Evolutionary conservation across 257 asterid genomes (phyloP).

Genomic region (Sherardia arvensis): DNA sequence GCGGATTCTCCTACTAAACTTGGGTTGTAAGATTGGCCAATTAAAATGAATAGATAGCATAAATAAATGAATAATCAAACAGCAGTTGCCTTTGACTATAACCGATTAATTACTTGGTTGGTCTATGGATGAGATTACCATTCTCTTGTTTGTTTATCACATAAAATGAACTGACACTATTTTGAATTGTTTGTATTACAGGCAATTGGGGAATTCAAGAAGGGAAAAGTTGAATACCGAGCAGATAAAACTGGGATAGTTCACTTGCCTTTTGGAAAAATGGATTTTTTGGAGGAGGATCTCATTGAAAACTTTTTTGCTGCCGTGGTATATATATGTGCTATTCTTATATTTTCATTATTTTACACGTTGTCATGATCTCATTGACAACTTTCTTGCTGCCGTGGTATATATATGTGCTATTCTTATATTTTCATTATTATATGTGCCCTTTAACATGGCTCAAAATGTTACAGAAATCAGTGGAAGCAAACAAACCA

Average conservation of each 20-base stretch:
- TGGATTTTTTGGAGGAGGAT: constrained; percentile 82
- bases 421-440: not conserved
- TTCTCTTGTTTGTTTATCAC: not conserved
- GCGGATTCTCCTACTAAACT: not conserved
- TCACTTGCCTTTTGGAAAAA: constrained; percentile 91
- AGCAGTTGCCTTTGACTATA: not conserved
- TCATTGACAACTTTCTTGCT: constrained; percentile 64
- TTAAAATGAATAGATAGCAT: not conserved
- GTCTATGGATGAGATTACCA: not conserved
- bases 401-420: constrained; percentile 48
- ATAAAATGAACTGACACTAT: not conserved
- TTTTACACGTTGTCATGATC: too few relatives aligned
- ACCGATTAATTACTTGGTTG: not conserved
- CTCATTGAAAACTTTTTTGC: constrained; percentile 72
- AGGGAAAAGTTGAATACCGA: constrained; percentile 93
- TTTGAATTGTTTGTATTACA: constrained; percentile 20
- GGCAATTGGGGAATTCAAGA: constrained; percentile 94
- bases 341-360: not conserved
- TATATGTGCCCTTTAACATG: not conserved
- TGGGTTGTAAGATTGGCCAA: not conserved
- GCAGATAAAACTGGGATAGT: constrained; percentile 99
- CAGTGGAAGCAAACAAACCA: constrained; percentile 91
- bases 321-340: constrained; percentile 48
- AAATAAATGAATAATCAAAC: not conserved
- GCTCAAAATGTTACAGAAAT: constrained; percentile 44